Evolutionary conservation across 2,329 filamentous ascomycete species (phyloP).

Genomic region (Epichloe scottii): DNA sequence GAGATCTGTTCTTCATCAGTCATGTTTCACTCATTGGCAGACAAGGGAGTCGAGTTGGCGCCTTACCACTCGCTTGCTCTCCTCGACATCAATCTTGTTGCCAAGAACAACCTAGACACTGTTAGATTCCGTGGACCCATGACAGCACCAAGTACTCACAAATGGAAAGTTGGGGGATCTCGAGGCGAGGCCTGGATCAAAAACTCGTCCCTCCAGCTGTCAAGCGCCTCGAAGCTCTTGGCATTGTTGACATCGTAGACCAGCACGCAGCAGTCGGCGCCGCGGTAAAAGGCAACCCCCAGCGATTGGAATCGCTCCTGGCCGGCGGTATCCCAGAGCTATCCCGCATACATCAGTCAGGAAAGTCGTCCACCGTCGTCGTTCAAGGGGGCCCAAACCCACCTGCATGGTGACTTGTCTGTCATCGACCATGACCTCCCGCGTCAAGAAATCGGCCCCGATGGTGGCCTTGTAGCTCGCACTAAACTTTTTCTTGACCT

Average conservation of each 20-base stretch:
- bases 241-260: slow-evolving; percentile 99
- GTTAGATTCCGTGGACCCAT: slow-evolving; percentile 10
- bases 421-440: slow-evolving; percentile 95
- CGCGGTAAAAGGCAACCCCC: slow-evolving; percentile 93
- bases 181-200: slow-evolving; percentile 92
- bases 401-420: slow-evolving; percentile 98
- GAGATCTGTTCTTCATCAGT: slow-evolving; percentile 51
- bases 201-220: slow-evolving; percentile 98
- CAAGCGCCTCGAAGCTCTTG: slow-evolving; percentile 96
- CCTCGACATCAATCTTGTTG: slow-evolving; percentile 98
- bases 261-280: slow-evolving; percentile 93
- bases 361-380: not conserved
- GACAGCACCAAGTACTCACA: slow-evolving; percentile 40
- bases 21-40: not conserved
- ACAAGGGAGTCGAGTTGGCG: not conserved
- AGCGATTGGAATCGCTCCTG: slow-evolving; percentile 97
- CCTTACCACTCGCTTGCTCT: slow-evolving; percentile 82
- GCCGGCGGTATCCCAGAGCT: slow-evolving; percentile 97
- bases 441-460: slow-evolving; percentile 94
- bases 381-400: slow-evolving; percentile 14
- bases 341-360: slow-evolving; percentile 3
- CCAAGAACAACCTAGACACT: slow-evolving; percentile 68
- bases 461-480: slow-evolving; percentile 99
- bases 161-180: slow-evolving; percentile 98
- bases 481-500: slow-evolving; percentile 99